A percentile compares a stretch with the other conserved stretches of the same genome.
Evolutionary conservation across 176 grass and related monocot genomes (phyloP).

Genomic region (Raddia distichophylla): DNA sequence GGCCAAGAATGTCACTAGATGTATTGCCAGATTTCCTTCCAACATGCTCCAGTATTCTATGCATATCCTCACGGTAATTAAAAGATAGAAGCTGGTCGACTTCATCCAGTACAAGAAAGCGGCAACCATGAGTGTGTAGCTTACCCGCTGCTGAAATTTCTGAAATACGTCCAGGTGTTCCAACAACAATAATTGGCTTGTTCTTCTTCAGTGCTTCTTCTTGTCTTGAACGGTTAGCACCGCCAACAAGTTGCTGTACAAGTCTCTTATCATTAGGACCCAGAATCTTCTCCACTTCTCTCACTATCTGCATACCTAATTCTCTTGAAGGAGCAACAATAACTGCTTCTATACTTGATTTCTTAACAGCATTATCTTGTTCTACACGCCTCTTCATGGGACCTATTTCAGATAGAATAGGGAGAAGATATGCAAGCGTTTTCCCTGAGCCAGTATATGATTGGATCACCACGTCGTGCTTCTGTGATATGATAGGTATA

Average conservation of each 20-base stretch:
- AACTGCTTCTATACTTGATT: constrained; percentile 76
- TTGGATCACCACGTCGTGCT: constrained; percentile 82
- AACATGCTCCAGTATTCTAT: constrained; percentile 94
- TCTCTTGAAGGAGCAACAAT: constrained; percentile 96
- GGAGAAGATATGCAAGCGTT: constrained; percentile 84
- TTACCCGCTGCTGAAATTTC: constrained; percentile 92
- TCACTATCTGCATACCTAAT: constrained; percentile 91
- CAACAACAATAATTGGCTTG: constrained; percentile 81
- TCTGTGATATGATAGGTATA: constrained; percentile 76
- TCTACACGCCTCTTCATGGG: constrained; percentile 61
- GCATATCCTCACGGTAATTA: constrained; percentile 96
- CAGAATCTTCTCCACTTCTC: constrained; percentile 82
- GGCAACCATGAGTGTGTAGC: constrained; percentile 80
- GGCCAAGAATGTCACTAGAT: constrained; percentile 71
- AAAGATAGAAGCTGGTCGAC: constrained; percentile 90
- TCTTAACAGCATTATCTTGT: constrained; percentile 52
- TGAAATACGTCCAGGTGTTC: constrained; percentile 86
- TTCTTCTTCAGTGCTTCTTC: constrained; percentile 96
- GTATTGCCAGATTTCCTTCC: constrained; percentile 60
- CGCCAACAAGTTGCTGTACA: constrained; percentile 90
- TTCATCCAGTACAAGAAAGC: constrained; percentile 94
- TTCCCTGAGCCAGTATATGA: constrained; percentile 93
- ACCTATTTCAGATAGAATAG: constrained; percentile 81
- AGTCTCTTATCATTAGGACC: constrained; percentile 78
- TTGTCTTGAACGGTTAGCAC: constrained; percentile 86